Evolutionary conservation across 345 rosid genomes (phyloP).

Genomic region (Carallia brachiata): DNA sequence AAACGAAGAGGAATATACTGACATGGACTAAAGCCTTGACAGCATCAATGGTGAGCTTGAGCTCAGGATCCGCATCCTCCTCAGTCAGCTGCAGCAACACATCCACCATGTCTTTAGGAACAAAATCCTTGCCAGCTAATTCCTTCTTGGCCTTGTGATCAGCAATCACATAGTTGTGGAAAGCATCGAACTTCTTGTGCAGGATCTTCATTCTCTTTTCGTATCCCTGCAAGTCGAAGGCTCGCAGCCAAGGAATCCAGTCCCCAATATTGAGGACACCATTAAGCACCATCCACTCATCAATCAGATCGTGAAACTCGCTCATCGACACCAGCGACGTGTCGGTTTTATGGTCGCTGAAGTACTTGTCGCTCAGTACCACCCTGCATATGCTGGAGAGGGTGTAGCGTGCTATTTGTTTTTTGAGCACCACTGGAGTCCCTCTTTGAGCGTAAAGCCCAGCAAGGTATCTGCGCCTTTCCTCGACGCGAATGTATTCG

Average conservation of each 20-base stretch:
- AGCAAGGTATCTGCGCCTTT: conserved; percentile 12
- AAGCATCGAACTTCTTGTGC: conserved; percentile 11
- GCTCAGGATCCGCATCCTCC: conserved; percentile 31
- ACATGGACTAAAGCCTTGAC: conserved; percentile 27
- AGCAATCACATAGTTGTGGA: neutral
- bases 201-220: conserved; percentile 16
- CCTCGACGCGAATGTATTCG: conserved; percentile 28
- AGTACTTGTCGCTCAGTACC: neutral
- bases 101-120: conserved; percentile 34
- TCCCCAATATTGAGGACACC: conserved; percentile 11
- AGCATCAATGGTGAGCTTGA: conserved; percentile 22
- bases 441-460: neutral
- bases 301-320: conserved; percentile 12
- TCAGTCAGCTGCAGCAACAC: conserved; percentile 28
- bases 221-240: conserved; percentile 9
- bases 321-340: neutral
- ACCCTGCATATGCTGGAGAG: neutral
- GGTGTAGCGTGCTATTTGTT: neutral
- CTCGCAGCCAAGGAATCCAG: conserved; percentile 10
- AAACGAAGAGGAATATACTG: neutral
- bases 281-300: conserved; percentile 7
- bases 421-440: neutral
- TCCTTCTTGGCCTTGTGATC: neutral
- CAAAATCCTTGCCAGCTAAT: conserved; percentile 10
- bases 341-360: neutral